Percentiles rank a stretch among this genome's conserved stretches.
phyloP scores from a whole-genome alignment of 306 rosid species.

The Oxytropis ochrocephala region DNA sequence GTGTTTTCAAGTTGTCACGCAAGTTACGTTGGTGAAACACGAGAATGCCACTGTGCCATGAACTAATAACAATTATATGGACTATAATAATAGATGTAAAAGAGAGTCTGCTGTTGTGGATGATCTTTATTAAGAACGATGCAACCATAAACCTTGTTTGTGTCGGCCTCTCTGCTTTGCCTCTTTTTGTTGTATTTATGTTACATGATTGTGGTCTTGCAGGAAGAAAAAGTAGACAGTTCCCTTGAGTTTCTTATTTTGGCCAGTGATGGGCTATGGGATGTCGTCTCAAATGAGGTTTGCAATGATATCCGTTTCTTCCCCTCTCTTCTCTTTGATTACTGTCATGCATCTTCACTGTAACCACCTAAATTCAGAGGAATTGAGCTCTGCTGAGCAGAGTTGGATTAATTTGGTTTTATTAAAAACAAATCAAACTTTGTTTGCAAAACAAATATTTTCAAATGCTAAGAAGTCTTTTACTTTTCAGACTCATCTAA shows the following conservation, averaged over 20 bases:
- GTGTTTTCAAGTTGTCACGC: not conserved
- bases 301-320: slow-evolving; percentile 7
- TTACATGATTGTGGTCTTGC: slow-evolving; percentile 24
- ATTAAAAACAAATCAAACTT: not conserved
- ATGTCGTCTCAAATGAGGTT: slow-evolving; percentile 96
- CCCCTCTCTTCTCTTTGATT: not conserved
- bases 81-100: not conserved
- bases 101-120: not conserved
- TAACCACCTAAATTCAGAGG: not conserved
- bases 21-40: not conserved
- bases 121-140: slow-evolving; percentile 1
- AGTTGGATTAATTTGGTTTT: not conserved
- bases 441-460: not conserved
- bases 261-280: slow-evolving; percentile 98
- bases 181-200: not conserved
- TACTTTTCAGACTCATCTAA: not conserved
- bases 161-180: not conserved
- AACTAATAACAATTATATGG: not conserved
- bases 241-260: slow-evolving; percentile 91
- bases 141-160: not conserved
- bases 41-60: not conserved
- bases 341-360: not conserved
- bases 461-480: not conserved
- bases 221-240: slow-evolving; percentile 89
- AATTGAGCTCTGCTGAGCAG: not conserved